Evolutionary conservation across 257 asterid species (phyloP).

Genomic region (Nicotiana sylvestris): DNA sequence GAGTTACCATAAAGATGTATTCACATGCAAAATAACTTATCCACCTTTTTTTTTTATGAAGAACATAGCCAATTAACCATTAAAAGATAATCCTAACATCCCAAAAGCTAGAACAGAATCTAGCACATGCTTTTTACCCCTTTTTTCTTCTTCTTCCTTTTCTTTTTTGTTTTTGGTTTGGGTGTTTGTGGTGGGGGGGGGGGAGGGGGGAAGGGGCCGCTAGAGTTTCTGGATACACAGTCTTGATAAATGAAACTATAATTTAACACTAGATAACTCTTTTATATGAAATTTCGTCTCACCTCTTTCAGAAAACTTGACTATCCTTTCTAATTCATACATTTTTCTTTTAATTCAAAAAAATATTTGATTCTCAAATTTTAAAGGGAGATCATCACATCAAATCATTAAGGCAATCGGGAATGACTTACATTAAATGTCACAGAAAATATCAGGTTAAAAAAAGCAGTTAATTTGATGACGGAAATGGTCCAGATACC

Average conservation of each 20-base stretch:
- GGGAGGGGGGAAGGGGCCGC: not conserved
- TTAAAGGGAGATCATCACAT: not conserved
- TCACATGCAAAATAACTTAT: not conserved
- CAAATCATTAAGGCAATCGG: not conserved
- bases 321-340: not conserved
- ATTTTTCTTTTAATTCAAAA: not conserved
- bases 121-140: not conserved
- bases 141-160: not conserved
- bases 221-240: not conserved
- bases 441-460: not conserved
- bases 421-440: not conserved
- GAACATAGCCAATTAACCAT: not conserved
- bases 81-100: not conserved
- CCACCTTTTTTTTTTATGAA: too few relatives aligned
- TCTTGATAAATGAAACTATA: not conserved
- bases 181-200: too few relatives aligned
- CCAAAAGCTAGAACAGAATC: not conserved
- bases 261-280: not conserved
- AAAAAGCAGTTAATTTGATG: not conserved
- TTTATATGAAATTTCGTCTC: not conserved
- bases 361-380: not conserved
- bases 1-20: constrained; percentile 1
- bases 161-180: too few relatives aligned
- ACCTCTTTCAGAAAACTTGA: not conserved
- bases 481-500: constrained; percentile 31